phyloP scores from a whole-genome alignment of 495 filamentous ascomycete genomes.

The Aspergillus baeticus region DNA sequence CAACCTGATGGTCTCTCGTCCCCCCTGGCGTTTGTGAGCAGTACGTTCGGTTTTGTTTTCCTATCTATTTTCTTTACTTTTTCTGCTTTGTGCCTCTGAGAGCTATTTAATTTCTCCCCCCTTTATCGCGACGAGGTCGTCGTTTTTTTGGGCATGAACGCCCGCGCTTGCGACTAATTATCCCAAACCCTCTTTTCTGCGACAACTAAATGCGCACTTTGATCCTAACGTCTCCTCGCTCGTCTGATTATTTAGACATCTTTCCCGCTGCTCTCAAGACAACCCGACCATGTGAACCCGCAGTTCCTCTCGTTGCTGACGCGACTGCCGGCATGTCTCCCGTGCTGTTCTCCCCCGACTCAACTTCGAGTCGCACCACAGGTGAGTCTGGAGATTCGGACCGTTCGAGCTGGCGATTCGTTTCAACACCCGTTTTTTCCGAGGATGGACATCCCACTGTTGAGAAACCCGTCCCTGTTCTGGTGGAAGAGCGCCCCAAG shows the following conservation, averaged over 20 bases:
- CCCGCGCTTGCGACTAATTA: neutral
- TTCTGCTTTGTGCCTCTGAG: conserved; percentile 1
- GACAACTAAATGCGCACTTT: conserved; percentile 2
- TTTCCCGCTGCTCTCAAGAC: conserved; percentile 26
- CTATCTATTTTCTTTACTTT: conserved; percentile 6
- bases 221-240: conserved; percentile 8
- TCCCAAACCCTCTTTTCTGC: neutral
- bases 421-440: conserved; percentile 22
- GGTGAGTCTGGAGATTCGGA: conserved; percentile 45
- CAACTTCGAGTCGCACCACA: conserved; percentile 16
- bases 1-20: conserved; percentile 34
- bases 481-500: conserved; percentile 25
- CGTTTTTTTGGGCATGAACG: neutral
- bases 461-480: conserved; percentile 10
- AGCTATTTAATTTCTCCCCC: conserved; percentile 5
- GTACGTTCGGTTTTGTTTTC: conserved; percentile 29
- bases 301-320: conserved; percentile 30
- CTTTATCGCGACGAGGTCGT: conserved; percentile 6
- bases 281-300: conserved; percentile 32
- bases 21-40: conserved; percentile 34
- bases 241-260: conserved; percentile 25
- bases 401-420: conserved; percentile 35
- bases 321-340: conserved; percentile 25
- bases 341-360: conserved; percentile 14
- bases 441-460: conserved; percentile 20